These are phyloP conservation scores for Aquilaria agallochum DNA, from an alignment of 441 rosid genomes.

Conservation along the genomic window DNA sequence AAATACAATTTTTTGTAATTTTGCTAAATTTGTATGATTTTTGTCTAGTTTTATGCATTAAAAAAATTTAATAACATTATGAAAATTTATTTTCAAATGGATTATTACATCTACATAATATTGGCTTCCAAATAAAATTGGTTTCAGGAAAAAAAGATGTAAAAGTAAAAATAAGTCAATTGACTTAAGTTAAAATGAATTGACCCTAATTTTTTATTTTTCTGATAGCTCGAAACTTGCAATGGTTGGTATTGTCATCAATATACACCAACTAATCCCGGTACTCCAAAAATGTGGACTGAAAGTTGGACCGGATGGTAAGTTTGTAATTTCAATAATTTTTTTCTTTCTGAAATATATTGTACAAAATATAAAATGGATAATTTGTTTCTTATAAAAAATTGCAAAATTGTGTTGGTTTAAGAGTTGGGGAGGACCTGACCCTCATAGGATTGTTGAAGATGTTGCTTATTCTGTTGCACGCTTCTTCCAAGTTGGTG, in stretches of 20 bases:
- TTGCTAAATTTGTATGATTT: too few species aligned
- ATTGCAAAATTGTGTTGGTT: slow-evolving; percentile 23
- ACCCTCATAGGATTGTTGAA: slow-evolving; percentile 55
- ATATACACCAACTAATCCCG: slow-evolving; percentile 35
- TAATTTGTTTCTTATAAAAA: background rate
- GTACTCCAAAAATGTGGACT: slow-evolving; percentile 66
- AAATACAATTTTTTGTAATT: too few species aligned
- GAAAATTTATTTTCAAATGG: too few species aligned
- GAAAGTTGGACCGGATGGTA: slow-evolving; percentile 74
- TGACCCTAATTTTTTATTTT: too few species aligned
- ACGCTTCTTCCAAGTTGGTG: slow-evolving; percentile 50
- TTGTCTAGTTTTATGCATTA: too few species aligned
- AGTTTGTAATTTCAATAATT: background rate
- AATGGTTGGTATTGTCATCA: slow-evolving; percentile 69
- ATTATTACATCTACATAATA: too few species aligned
- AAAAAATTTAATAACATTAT: too few species aligned
- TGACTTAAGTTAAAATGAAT: too few species aligned
- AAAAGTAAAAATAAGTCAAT: too few species aligned
- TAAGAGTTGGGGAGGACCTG: slow-evolving; percentile 49
- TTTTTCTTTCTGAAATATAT: background rate
- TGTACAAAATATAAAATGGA: too few species aligned
- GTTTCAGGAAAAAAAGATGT: too few species aligned
- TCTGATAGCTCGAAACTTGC: slow-evolving; percentile 48
- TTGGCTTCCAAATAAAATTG: too few species aligned
- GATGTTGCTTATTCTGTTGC: slow-evolving; percentile 70